Conservation (phyloP, 139 green algal species). For the Deuterostichococcus epilithicus region DNA sequence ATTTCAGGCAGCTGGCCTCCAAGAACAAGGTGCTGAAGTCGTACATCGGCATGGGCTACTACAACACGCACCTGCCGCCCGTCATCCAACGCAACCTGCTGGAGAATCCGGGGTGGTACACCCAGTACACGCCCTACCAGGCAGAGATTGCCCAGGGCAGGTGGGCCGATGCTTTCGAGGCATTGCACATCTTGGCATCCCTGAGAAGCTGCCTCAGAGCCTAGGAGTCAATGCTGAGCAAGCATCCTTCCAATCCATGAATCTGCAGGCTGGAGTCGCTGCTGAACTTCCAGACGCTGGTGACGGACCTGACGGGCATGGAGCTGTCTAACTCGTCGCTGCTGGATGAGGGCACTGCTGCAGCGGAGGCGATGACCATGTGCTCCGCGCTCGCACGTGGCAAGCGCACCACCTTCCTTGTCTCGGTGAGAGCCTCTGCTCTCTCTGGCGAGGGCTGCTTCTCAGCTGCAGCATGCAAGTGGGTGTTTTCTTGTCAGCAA, state of each 20-base stretch:
- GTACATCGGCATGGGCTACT: constrained; percentile 98
- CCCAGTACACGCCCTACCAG: constrained; percentile 99
- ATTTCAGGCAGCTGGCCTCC: constrained; percentile 81
- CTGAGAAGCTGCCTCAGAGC: background rate
- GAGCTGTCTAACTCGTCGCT: constrained; percentile 90
- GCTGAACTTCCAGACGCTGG: constrained; percentile 98
- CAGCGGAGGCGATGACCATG: constrained; percentile 99
- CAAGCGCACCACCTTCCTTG: constrained; percentile 98
- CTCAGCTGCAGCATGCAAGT: background rate
- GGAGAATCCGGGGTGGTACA: constrained; percentile 99
- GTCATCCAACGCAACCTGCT: constrained; percentile 98
- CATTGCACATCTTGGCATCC: background rate
- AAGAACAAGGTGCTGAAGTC: constrained; percentile 97
- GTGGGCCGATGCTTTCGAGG: constrained; percentile 7
- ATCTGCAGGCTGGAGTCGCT: constrained; percentile 88
- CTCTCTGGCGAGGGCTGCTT: background rate
- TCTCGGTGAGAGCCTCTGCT: constrained; percentile 56
- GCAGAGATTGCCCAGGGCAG: constrained; percentile 87
- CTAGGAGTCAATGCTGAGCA: background rate
- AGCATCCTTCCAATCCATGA: background rate
- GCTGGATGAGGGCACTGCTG: constrained; percentile 97
- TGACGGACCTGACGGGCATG: constrained; percentile 94
- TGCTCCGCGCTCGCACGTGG: constrained; percentile 85
- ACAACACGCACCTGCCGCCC: constrained; percentile 84
- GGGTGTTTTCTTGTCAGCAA: background rate